phyloP scores from a whole-genome alignment of 371 early-diverging fungal genomes.

The Parasitella parasitica region DNA sequence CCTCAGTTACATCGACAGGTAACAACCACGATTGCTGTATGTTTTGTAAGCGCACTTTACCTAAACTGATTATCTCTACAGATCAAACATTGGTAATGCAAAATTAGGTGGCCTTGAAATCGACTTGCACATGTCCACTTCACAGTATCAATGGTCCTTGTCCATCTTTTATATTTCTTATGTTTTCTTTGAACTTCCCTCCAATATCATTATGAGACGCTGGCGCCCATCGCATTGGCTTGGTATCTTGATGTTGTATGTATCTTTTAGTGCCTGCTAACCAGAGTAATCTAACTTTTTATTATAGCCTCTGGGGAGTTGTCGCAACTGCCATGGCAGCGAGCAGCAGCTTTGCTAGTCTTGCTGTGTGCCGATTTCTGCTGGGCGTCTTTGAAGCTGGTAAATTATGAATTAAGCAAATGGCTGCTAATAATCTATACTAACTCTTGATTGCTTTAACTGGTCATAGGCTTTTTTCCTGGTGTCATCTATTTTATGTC shows the following conservation, averaged over 20 bases:
- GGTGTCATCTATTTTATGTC: slow-evolving; percentile 39
- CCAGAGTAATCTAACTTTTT: no score
- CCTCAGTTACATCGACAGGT: slow-evolving; percentile 41
- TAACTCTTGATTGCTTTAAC: not conserved
- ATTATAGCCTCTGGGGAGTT: slow-evolving; percentile 19
- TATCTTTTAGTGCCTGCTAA: not conserved
- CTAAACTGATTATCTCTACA: not conserved
- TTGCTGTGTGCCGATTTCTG: slow-evolving; percentile 22
- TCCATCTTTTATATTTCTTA: slow-evolving; percentile 29
- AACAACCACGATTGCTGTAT: not conserved
- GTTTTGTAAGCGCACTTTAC: no score
- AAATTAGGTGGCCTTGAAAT: slow-evolving; percentile 37
- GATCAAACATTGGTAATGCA: slow-evolving; percentile 49
- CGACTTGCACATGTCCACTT: slow-evolving; percentile 23
- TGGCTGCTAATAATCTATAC: not conserved
- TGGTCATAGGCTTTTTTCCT: slow-evolving; percentile 18
- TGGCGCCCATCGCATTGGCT: slow-evolving; percentile 28
- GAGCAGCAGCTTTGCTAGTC: slow-evolving; percentile 20
- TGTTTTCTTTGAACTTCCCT: slow-evolving; percentile 31
- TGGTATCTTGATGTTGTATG: slow-evolving; percentile 21
- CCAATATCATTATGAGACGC: slow-evolving; percentile 31
- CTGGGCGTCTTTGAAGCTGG: slow-evolving; percentile 28
- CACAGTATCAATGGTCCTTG: slow-evolving; percentile 28
- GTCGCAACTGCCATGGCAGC: slow-evolving; percentile 32
- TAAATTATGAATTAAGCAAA: not conserved